Evolutionary conservation across 768 basidiomycete genomes (phyloP), one percentile per base, ranked within the genome.

Genomic region (Tulasnella sp.): DNA sequence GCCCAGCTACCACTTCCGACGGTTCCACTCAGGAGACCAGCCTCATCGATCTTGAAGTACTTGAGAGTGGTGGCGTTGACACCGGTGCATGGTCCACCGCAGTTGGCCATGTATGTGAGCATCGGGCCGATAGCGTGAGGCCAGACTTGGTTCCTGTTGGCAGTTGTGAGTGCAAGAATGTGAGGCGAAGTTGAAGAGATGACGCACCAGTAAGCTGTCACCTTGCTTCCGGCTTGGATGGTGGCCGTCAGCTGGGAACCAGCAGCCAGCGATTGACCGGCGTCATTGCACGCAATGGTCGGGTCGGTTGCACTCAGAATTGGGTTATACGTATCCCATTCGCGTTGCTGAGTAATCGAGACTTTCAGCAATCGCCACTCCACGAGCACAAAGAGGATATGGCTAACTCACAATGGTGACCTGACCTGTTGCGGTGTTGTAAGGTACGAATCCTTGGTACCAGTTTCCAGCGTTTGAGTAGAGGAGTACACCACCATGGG

Each of bases 351-450:
- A 38, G 5, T 42, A 74, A 63, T 70, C 68, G 51, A 71, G 70
- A n/a, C n/a, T n/a, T 67, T 38, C 7, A 38, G 34, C 5, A 38
- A 38, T 38, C 5, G 7, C 15, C 5, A 7, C 15, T 38, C 15
- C 5, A 73, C 67, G 5, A 15, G 34, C 34, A 38, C 15, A 38
- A 15, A 38, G 34, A 15, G 5, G 34, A 38, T 15, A 15, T 7
- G 5, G 34, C n/a, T 15, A 7, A 38, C 34, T 38, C 34, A 38
- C 34, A 61, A 74, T 74, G 45, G 69, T 70, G 34, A 60, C 65
- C 64, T 75, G 74, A 17, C 73, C 72, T n/a, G 64, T 61, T n/a
- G 74, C 70, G 0, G 70, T 67, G 64, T 73, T 72, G 68, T 74
- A 75, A 4, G 74, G 69, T 59, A 63, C 62, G 65, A 70, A 71